Evolutionary conservation across 371 early-diverging fungal genomes (phyloP).

Genomic region (Apophysomyces ossiformis): DNA sequence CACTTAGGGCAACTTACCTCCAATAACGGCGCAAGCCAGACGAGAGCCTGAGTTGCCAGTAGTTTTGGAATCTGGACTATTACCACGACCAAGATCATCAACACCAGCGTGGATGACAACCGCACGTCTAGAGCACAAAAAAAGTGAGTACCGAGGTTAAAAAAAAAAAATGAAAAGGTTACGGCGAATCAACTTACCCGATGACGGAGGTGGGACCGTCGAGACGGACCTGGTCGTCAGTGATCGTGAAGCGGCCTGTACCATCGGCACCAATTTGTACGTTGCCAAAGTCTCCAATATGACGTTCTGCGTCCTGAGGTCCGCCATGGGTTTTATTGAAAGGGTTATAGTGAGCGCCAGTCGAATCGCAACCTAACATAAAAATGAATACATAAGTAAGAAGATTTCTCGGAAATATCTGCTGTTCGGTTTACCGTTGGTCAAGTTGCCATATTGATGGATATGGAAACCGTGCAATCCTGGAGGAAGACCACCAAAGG

Average conservation of each 20-base stretch:
- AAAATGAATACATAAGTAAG: not conserved
- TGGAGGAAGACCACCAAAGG: constrained; percentile 66
- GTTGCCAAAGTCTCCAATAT: constrained; percentile 90
- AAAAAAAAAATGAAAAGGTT: not conserved
- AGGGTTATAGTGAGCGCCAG: constrained; percentile 85
- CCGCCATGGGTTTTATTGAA: constrained; percentile 73
- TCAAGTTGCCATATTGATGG: constrained; percentile 76
- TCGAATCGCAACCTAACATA: constrained; percentile 60
- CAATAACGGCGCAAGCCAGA: constrained; percentile 90
- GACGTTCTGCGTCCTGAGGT: constrained; percentile 63
- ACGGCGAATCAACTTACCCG: constrained; percentile 44
- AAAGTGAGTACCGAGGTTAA: not conserved
- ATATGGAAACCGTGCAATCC: constrained; percentile 89
- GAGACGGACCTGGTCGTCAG: constrained; percentile 69
- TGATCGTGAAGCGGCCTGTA: constrained; percentile 46
- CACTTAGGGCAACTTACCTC: constrained; percentile 21
- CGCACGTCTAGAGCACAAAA: constrained; percentile 62
- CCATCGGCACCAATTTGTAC: constrained; percentile 60
- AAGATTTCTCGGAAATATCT: not conserved
- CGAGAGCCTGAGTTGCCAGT: constrained; percentile 91
- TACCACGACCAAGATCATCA: constrained; percentile 86
- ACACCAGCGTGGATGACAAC: constrained; percentile 83
- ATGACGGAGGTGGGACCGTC: constrained; percentile 71
- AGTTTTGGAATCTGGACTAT: constrained; percentile 73
- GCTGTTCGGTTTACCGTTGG: constrained; percentile 47